Conservation (phyloP, 2,329 filamentous ascomycete genomes). For the Knoxdaviesia capensis region DNA sequence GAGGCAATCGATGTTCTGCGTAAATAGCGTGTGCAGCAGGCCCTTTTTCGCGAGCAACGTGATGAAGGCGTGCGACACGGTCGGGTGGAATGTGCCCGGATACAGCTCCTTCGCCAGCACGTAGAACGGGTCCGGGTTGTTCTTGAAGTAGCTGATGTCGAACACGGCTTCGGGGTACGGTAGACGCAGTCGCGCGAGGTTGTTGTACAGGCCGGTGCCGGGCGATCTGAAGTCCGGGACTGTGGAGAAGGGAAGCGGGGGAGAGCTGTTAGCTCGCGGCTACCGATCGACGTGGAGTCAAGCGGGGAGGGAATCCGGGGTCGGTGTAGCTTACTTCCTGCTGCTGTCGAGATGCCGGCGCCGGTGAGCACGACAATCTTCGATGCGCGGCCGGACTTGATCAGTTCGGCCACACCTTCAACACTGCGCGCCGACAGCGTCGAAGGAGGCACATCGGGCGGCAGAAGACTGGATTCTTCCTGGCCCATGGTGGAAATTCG, state of each 20-base stretch:
- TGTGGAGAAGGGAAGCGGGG: conserved; percentile 13
- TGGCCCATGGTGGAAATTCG: conserved; percentile 48
- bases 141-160: conserved; percentile 72
- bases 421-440: conserved; percentile 51
- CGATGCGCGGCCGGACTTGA: conserved; percentile 45
- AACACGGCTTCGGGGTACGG: conserved; percentile 88
- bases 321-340: conserved; percentile 28
- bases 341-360: conserved; percentile 66
- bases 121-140: conserved; percentile 80
- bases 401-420: conserved; percentile 58
- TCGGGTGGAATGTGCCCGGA: conserved; percentile 74
- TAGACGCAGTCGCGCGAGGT: conserved; percentile 67
- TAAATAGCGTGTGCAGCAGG: conserved; percentile 70
- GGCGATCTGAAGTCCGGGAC: conserved; percentile 93
- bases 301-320: not conserved
- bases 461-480: conserved; percentile 47
- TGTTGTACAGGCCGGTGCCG: conserved; percentile 82
- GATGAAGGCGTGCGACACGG: conserved; percentile 79
- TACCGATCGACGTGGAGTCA: not conserved
- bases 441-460: conserved; percentile 39
- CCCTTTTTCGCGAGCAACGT: conserved; percentile 61
- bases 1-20: conserved; percentile 93
- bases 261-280: not conserved
- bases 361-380: conserved; percentile 78
- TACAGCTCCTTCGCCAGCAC: conserved; percentile 80